phyloP scores from a whole-genome alignment of 305 asterid genomes.

The Solanum aculeatissimum region DNA sequence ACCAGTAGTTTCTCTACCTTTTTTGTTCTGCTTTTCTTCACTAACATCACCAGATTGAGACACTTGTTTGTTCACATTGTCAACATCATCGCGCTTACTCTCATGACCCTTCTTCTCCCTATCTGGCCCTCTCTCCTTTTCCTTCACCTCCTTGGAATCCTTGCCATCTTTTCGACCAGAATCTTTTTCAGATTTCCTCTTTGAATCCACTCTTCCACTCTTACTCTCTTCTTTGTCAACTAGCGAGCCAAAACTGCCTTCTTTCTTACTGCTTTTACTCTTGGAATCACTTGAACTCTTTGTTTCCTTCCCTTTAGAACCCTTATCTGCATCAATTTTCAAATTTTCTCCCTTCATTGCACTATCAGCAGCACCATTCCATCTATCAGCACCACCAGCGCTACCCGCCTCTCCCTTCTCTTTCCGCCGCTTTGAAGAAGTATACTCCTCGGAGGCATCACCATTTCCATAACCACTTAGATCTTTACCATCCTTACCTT shows the following conservation, averaged over 20 bases:
- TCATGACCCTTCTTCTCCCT: slow-evolving; percentile 67
- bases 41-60: slow-evolving; percentile 29
- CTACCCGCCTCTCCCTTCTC: slow-evolving; percentile 44
- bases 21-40: slow-evolving; percentile 62
- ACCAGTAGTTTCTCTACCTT: slow-evolving; percentile 67
- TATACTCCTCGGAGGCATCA: slow-evolving; percentile 56
- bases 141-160: slow-evolving; percentile 37
- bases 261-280: slow-evolving; percentile 50
- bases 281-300: slow-evolving; percentile 36
- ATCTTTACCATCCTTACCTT: slow-evolving; percentile 57
- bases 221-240: slow-evolving; percentile 56
- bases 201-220: slow-evolving; percentile 51
- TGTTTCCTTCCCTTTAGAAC: slow-evolving; percentile 34
- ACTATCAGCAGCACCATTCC: slow-evolving; percentile 23
- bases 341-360: slow-evolving; percentile 36
- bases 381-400: slow-evolving; percentile 16
- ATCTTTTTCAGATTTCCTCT: slow-evolving; percentile 78
- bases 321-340: slow-evolving; percentile 36
- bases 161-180: slow-evolving; percentile 58
- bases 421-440: slow-evolving; percentile 66
- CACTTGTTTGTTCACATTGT: slow-evolving; percentile 48
- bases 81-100: slow-evolving; percentile 39
- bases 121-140: slow-evolving; percentile 61
- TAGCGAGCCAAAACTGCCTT: slow-evolving; percentile 36
- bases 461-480: slow-evolving; percentile 51